These are phyloP conservation scores for Myxozyma udenii DNA, from an alignment of 805 yeast genomes.

Conservation along the genomic window DNA sequence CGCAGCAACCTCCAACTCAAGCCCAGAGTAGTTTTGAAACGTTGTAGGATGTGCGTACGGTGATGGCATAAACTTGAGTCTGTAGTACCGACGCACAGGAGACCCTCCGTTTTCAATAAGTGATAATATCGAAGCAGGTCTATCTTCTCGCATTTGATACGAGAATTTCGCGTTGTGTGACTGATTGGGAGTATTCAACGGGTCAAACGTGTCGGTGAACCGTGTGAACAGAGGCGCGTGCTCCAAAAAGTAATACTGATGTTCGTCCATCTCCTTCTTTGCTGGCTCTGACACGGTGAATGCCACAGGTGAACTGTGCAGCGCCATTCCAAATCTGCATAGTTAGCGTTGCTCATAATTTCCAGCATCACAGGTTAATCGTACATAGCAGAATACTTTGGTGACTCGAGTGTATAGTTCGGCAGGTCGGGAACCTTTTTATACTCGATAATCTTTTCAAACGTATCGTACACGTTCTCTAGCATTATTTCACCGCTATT, in stretches of 20 bases:
- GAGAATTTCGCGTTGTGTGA: not conserved
- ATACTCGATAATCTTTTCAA: too few species aligned
- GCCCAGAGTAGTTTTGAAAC: slow-evolving; percentile 6
- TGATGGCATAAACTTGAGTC: slow-evolving; percentile 17
- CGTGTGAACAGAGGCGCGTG: slow-evolving; percentile 15
- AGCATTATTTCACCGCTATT: not conserved
- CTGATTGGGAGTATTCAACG: not conserved
- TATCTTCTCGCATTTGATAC: too few species aligned
- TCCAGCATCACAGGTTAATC: too few species aligned
- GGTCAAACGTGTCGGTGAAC: slow-evolving; percentile 10
- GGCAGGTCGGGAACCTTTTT: not conserved
- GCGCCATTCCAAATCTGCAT: slow-evolving; percentile 14
- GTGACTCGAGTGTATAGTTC: too few species aligned
- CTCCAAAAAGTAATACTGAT: too few species aligned
- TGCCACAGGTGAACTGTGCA: slow-evolving; percentile 2
- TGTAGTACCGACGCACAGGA: slow-evolving; percentile 1
- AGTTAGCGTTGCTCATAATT: too few species aligned
- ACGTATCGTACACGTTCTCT: not conserved
- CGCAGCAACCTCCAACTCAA: slow-evolving; percentile 15
- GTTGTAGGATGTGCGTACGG: slow-evolving; percentile 19
- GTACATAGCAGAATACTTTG: too few species aligned
- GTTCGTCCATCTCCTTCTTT: too few species aligned
- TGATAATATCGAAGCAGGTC: not conserved
- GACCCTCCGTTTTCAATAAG: not conserved
- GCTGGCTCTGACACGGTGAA: not conserved